Evolutionary conservation across 768 basidiomycete genomes (phyloP).

Genomic region (Tephrocybe sp.): DNA sequence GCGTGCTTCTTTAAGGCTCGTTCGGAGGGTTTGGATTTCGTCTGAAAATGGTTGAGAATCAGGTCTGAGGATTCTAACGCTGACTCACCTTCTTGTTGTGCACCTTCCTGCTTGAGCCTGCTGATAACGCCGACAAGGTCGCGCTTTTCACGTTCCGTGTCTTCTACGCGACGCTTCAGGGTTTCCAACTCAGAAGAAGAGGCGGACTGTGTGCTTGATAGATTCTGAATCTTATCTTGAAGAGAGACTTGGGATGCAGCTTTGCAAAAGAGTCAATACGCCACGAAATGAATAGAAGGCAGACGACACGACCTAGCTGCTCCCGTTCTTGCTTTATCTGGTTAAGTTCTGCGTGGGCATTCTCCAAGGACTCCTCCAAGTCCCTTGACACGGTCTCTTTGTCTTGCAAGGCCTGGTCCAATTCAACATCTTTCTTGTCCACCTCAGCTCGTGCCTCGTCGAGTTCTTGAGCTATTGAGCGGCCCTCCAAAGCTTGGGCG

Average conservation of each 20-base stretch:
- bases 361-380: constrained; percentile 51
- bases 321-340: constrained; percentile 62
- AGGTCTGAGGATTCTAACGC: background rate
- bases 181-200: constrained; percentile 63
- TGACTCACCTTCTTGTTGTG: constrained; percentile 72
- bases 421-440: constrained; percentile 76
- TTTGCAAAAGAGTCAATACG: constrained; percentile 29
- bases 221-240: constrained; percentile 53
- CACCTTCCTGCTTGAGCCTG: constrained; percentile 73
- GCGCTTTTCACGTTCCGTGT: constrained; percentile 87
- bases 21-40: constrained; percentile 68
- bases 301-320: constrained; percentile 51
- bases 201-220: constrained; percentile 59
- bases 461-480: constrained; percentile 57
- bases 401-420: constrained; percentile 84
- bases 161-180: constrained; percentile 63
- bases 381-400: constrained; percentile 62
- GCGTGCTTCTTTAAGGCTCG: constrained; percentile 71
- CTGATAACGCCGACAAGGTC: constrained; percentile 84
- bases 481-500: constrained; percentile 54
- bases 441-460: constrained; percentile 70
- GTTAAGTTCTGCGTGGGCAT: constrained; percentile 54
- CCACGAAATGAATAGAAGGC: constrained; percentile 8
- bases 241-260: constrained; percentile 46
- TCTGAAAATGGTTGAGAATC: constrained; percentile 41